Evolutionary conservation across 2,329 filamentous ascomycete genomes (phyloP).

Genomic region (Alternaria tenuissima): DNA sequence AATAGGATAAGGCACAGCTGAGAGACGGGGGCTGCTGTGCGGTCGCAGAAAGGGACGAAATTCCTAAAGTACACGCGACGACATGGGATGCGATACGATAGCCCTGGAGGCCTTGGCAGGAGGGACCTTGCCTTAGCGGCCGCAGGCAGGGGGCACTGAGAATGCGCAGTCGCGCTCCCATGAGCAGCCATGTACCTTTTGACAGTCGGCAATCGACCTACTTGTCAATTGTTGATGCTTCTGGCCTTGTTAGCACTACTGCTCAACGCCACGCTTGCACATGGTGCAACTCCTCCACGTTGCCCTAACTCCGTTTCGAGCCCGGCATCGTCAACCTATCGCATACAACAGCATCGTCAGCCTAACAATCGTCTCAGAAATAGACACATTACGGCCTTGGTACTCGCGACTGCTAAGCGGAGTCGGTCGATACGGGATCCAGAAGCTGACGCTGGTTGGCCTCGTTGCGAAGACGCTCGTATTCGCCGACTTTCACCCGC

Average conservation of each 20-base stretch:
- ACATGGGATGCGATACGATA: slow-evolving; percentile 21
- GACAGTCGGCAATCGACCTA: neutral
- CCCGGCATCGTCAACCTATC: neutral
- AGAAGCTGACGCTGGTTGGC: neutral
- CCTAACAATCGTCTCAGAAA: neutral
- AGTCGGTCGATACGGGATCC: neutral
- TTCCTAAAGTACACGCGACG: slow-evolving; percentile 23
- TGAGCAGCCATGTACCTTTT: neutral
- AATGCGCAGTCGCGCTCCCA: neutral
- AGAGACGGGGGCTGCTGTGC: slow-evolving; percentile 7
- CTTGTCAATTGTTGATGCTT: neutral
- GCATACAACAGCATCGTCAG: neutral
- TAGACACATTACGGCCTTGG: neutral
- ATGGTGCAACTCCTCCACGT: slow-evolving; percentile 8
- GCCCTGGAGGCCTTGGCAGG: slow-evolving; percentile 19
- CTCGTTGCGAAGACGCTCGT: neutral
- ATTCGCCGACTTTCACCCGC: slow-evolving; percentile 2
- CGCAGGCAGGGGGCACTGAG: slow-evolving; percentile 5
- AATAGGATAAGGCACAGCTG: neutral
- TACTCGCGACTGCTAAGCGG: neutral
- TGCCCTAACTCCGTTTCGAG: slow-evolving; percentile 4
- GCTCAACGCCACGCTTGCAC: slow-evolving; percentile 7
- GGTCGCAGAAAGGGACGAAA: slow-evolving; percentile 23
- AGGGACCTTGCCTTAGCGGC: slow-evolving; percentile 26
- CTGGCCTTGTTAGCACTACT: neutral